Evolutionary conservation across 345 rosid genomes (phyloP).

Genomic region (Populus alba): DNA sequence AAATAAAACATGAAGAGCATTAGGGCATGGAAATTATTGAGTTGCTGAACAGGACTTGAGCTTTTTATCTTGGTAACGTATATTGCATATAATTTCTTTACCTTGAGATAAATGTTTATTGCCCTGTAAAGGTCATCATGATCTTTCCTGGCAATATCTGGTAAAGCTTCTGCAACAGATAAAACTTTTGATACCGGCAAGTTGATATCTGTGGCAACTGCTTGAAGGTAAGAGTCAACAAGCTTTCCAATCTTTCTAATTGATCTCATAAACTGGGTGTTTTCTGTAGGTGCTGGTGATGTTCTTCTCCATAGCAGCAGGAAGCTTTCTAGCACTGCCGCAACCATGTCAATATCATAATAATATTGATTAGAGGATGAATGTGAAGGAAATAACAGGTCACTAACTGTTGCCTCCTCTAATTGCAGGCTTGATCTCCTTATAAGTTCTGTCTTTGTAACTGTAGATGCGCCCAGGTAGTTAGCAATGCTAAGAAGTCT

Average conservation of each 20-base stretch:
- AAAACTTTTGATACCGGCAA: constrained; percentile 56
- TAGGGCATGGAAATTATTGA: background rate
- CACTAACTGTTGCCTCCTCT: constrained; percentile 65
- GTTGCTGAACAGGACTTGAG: background rate
- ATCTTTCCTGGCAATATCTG: constrained; percentile 55
- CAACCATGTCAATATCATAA: constrained; percentile 69
- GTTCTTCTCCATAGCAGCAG: constrained; percentile 69
- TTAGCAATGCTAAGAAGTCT: constrained; percentile 75
- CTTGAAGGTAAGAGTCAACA: constrained; percentile 74
- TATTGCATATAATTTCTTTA: constrained; percentile 9
- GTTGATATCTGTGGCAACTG: constrained; percentile 59
- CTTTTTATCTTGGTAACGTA: background rate
- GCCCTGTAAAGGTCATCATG: constrained; percentile 91
- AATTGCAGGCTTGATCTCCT: constrained; percentile 73
- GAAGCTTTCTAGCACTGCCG: constrained; percentile 61
- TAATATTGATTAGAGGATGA: constrained; percentile 39
- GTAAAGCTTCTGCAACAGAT: constrained; percentile 71
- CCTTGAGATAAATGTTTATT: constrained; percentile 86
- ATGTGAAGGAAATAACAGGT: constrained; percentile 62
- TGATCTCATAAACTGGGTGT: constrained; percentile 41
- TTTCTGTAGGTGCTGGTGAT: constrained; percentile 42
- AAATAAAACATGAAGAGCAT: background rate
- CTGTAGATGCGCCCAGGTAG: constrained; percentile 61
- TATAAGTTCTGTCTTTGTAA: constrained; percentile 71
- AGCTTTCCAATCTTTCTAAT: constrained; percentile 67